Evolutionary conservation across 257 asterid species (phyloP).

Genomic region (Ajuga chamaepitys): DNA sequence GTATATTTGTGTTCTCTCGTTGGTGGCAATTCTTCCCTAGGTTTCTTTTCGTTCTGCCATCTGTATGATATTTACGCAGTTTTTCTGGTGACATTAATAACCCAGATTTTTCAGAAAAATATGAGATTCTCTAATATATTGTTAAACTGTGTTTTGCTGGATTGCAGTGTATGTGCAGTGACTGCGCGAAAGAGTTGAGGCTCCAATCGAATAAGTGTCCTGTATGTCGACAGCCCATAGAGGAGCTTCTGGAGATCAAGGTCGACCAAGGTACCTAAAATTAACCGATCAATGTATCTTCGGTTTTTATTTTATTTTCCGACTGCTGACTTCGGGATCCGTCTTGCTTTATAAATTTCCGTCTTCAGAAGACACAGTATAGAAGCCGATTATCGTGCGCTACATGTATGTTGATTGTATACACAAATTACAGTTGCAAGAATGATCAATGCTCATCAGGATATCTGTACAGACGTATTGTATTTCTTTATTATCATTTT

Average conservation of each 20-base stretch:
- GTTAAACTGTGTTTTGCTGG: conserved; percentile 2
- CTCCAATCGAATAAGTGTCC: conserved; percentile 80
- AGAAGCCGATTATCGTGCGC: not conserved
- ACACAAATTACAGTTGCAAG: conserved; percentile 10
- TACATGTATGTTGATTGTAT: not conserved
- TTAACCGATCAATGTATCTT: not conserved
- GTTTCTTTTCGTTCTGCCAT: too few relatives aligned
- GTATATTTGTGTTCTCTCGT: too few relatives aligned
- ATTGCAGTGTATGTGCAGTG: conserved; percentile 77
- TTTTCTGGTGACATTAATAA: too few relatives aligned
- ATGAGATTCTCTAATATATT: not conserved
- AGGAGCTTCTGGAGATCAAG: conserved; percentile 84
- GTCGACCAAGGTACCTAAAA: conserved; percentile 49
- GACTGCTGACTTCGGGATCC: too few relatives aligned
- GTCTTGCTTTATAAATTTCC: not conserved
- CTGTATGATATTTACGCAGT: too few relatives aligned
- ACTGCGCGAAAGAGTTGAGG: conserved; percentile 77
- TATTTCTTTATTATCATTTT: not conserved
- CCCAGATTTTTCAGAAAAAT: too few relatives aligned
- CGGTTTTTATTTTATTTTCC: not conserved
- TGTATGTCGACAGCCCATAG: conserved; percentile 79
- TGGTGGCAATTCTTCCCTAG: too few relatives aligned
- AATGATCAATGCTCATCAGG: not conserved
- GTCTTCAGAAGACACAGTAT: conserved; percentile 15
- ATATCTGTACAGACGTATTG: conserved; percentile 20